Percentiles rank a stretch among this genome's conserved stretches.
Conservation (phyloP, 73 alveolate species). For the Stentor roeselii region DNA sequence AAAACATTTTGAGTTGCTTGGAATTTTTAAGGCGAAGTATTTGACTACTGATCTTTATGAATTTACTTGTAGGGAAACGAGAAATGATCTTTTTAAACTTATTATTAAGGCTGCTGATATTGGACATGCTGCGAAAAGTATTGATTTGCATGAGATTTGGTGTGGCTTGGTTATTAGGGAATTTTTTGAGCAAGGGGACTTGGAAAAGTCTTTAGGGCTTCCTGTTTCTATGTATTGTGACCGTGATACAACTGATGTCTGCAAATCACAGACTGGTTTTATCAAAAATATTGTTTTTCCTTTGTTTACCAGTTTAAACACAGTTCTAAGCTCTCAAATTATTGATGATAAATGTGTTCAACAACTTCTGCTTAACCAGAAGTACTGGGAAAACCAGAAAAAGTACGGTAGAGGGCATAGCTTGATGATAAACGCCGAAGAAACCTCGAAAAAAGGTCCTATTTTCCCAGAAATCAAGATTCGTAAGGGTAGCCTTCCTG, state of each 20-base stretch:
- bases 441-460: no score
- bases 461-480: no score
- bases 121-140: slow-evolving; percentile 27
- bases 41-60: background rate
- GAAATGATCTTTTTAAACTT: background rate
- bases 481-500: no score
- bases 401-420: no score
- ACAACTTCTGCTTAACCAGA: no score
- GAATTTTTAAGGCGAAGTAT: background rate
- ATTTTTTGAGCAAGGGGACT: slow-evolving; percentile 37
- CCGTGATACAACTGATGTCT: slow-evolving; percentile 14
- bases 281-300: no score
- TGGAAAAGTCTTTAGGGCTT: slow-evolving; percentile 27
- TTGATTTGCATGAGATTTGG: slow-evolving; percentile 37
- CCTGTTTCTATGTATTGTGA: slow-evolving; percentile 34
- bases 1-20: background rate
- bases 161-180: slow-evolving; percentile 28
- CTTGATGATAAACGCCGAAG: no score
- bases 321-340: no score
- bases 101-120: slow-evolving; percentile 30
- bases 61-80: background rate
- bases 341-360: no score
- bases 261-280: background rate
- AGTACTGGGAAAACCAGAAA: no score
- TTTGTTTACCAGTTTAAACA: no score